Conservation (phyloP, 768 basidiomycete species). For the Phallus indusiatus region DNA sequence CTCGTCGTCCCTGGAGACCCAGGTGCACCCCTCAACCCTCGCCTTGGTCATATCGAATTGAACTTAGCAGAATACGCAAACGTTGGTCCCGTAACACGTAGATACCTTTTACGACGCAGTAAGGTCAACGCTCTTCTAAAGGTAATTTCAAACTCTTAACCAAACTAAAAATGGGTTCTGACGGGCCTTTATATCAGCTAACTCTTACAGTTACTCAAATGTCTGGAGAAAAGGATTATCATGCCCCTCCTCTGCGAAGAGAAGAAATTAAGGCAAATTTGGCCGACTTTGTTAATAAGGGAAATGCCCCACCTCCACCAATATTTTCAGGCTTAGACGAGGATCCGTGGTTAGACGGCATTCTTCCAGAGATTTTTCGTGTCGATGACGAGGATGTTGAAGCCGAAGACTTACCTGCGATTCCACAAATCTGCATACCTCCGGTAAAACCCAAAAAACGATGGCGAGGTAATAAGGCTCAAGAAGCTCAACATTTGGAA, state of each 20-base stretch:
- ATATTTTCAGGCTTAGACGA: not conserved
- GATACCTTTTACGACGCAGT: constrained; percentile 60
- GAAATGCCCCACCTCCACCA: not conserved
- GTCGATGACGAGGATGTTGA: not conserved
- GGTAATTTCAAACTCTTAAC: constrained; percentile 26
- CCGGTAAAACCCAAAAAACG: constrained; percentile 3
- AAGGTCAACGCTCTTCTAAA: constrained; percentile 75
- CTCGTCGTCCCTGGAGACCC: constrained; percentile 50
- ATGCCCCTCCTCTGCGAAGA: constrained; percentile 58
- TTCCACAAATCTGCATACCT: not conserved
- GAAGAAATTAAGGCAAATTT: constrained; percentile 67
- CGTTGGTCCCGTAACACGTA: constrained; percentile 46
- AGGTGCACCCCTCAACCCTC: constrained; percentile 44
- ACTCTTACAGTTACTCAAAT: constrained; percentile 48
- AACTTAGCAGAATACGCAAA: constrained; percentile 70
- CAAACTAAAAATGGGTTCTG: not conserved
- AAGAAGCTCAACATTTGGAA: not conserved
- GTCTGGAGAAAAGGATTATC: constrained; percentile 45
- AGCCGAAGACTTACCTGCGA: not conserved
- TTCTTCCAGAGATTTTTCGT: not conserved
- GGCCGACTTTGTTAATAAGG: constrained; percentile 41
- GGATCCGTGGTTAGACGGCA: constrained; percentile 8
- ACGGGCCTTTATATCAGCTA: constrained; percentile 29
- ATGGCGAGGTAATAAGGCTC: not conserved
- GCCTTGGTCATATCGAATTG: constrained; percentile 55